Evolutionary conservation across 2,329 filamentous ascomycete genomes (phyloP), one percentile per base, ranked within the genome.

Genomic region (Aspergillus glaucus): DNA sequence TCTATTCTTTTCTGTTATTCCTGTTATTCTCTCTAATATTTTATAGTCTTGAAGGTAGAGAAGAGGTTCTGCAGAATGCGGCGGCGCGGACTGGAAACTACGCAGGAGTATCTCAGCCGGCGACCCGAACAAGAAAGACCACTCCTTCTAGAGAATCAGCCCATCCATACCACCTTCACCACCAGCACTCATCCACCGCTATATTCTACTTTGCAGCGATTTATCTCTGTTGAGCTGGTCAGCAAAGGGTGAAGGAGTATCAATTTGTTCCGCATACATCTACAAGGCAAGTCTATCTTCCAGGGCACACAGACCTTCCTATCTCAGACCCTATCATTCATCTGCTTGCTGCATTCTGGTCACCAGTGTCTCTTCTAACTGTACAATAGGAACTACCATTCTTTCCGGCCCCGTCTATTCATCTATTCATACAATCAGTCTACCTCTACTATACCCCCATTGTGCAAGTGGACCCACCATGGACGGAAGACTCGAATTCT

Each of bases 381-480:
- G 3, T 19, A 37, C 34, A 8, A 15, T 37, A 37, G 34, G 34
- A n/a, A 37, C 8, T 17, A 37, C 9, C n/a, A 19, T 9, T 22
- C 9, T 40, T 10, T 22, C 19, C 17, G 2, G 17, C 6, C 5
- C 37, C 15, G 19, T 21, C 37, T 40, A 21, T 40, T 17, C 37
- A 6, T 40, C n/a, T 37, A 19, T n/a, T 15, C n/a, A 19, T 37
- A 7, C 7, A 19, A 40, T 40, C 37, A 40, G 12, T 19, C 19
- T 22, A 8, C 17, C 19, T 19, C 37, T 15, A 37, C n/a, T 37
- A 37, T 37, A 37, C 17, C 17, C 8, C 17, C 37, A 17, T 40
- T 40, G 10, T 40, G 37, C 37, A 37, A 55, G 54, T 53, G 57
- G 55, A 45, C 57, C 55, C 56, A 58, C 55, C 49, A 59, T 62